Evolutionary conservation across 768 basidiomycete species (phyloP), one percentile per base, ranked within the genome.

Genomic region (Hericium coralloides): DNA sequence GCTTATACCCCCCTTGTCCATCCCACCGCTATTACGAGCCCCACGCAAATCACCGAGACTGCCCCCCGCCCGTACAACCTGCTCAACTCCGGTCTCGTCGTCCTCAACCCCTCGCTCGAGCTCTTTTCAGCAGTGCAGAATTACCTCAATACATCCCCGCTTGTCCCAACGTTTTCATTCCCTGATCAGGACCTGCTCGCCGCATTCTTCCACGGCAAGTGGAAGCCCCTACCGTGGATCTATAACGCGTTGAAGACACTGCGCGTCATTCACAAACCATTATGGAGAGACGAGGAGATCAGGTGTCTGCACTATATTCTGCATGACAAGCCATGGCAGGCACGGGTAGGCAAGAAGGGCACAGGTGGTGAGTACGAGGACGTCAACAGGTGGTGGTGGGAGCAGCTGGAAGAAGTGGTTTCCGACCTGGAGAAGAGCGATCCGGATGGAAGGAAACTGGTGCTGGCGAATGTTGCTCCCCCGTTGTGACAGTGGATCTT

Each of bases 201-300:
- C 1, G 80, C 78, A 36, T 81, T 83, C 66, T 98, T 95, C 74
- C 70, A 77, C 55, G 87, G 86, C 17, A 83, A 70, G 67, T 94
- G 91, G 89, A 78, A 74, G 54, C 85, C 89, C 4, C 70, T 95
- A 41, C 80, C 85, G 1, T 97, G 89, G 83, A 83, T 83, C 59
- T 95, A 93, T 70, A 99, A 99, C 64, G 94, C 93, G 0, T 76
- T 98, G 60, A 94, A 92, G 72, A 89, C 94, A n/a, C 69, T 92
- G 63, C 79, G 87, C 48, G 65, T 75, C 36, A 76, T 84, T 39
- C 97, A 99, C 70, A 69, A 77, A 38, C 67, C 77, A 37, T 66
- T 92, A 63, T 99, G 95, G 95, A 73, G 79, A 47, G 92, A 97
- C 66, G 82, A 85, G 3, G 87, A 93, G 68, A 83, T 95, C 38